These are phyloP conservation scores for Pulveroboletus sp. DNA, from an alignment of 768 basidiomycete species.

Conservation along the genomic window DNA sequence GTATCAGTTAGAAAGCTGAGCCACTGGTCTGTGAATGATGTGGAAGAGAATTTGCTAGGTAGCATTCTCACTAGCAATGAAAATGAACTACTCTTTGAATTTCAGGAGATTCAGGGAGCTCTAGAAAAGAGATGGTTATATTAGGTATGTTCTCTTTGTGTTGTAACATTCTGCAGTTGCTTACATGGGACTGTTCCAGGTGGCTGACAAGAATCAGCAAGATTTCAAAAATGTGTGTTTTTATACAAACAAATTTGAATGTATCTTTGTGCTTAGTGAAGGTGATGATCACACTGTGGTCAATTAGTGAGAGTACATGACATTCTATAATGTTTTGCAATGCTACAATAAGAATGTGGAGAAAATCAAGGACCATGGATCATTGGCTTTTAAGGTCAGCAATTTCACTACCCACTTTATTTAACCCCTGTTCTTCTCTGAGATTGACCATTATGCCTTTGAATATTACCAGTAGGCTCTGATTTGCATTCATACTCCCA, in stretches of 20 bases:
- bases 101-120: background rate
- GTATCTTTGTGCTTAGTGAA: background rate
- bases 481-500: background rate
- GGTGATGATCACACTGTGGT: background rate
- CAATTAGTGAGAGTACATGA: background rate
- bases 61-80: background rate
- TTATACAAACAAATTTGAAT: background rate
- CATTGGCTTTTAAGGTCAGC: background rate
- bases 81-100: background rate
- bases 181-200: background rate
- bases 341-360: background rate
- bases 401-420: constrained; percentile 11
- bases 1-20: background rate
- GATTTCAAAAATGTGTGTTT: background rate
- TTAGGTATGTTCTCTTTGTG: background rate
- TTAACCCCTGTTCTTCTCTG: constrained; percentile 8
- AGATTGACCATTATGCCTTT: background rate
- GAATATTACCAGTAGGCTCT: background rate
- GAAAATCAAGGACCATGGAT: accelerated
- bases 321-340: background rate
- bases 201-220: background rate
- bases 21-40: background rate
- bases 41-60: background rate
- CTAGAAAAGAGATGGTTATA: background rate
- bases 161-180: background rate